Evolutionary conservation across 495 filamentous ascomycete genomes (phyloP).

Genomic region (Podospora anserina): DNA sequence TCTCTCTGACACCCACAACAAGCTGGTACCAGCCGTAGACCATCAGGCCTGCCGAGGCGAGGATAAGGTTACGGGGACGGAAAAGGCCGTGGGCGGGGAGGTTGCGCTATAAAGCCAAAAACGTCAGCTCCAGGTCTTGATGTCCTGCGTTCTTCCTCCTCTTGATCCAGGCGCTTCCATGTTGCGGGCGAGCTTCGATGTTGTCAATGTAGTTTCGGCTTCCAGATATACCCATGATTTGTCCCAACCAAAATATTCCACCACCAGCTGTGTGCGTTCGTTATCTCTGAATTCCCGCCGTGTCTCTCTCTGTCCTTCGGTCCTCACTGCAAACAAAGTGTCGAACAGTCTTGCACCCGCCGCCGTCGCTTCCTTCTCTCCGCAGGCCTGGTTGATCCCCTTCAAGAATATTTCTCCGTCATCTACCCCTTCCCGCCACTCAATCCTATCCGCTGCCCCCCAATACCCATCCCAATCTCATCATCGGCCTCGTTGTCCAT

Average conservation of each 20-base stretch:
- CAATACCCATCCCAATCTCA: neutral
- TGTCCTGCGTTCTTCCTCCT: neutral
- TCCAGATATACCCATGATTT: too few relatives aligned
- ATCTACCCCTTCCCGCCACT: neutral
- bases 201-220: too few relatives aligned
- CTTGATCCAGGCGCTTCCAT: neutral
- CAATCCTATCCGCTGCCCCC: neutral
- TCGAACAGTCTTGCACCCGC: too few relatives aligned
- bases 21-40: slow-evolving; percentile 84
- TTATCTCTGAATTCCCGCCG: too few relatives aligned
- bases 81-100: slow-evolving; percentile 81
- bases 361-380: too few relatives aligned
- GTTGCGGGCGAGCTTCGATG: too few relatives aligned
- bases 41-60: slow-evolving; percentile 72
- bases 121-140: slow-evolving; percentile 15
- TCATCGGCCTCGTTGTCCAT: too few relatives aligned
- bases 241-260: too few relatives aligned
- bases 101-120: slow-evolving; percentile 63
- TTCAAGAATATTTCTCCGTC: neutral
- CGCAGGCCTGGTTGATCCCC: neutral
- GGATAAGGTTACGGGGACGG: slow-evolving; percentile 71
- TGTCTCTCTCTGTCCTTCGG: too few relatives aligned
- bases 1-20: slow-evolving; percentile 74
- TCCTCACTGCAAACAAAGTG: too few relatives aligned
- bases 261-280: too few relatives aligned